Evolutionary conservation across 116 monocot genomes (phyloP), one percentile per base, ranked within the genome.

Genomic region (Phalaenopsis hybrid): DNA sequence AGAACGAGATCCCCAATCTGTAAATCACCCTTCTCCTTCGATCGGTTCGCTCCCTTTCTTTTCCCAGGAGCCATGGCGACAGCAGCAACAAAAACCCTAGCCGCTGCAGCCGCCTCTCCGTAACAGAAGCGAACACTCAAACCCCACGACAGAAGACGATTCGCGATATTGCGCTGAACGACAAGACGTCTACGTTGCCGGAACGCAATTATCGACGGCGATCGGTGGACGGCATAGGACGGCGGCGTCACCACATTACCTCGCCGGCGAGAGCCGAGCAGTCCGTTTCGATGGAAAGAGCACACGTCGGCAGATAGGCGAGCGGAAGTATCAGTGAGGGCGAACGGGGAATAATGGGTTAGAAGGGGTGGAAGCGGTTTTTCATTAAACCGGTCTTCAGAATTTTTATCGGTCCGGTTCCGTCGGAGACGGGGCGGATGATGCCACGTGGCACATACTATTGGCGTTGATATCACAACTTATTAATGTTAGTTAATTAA

Each of bases 1-100:
- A 97, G 89, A 46, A 97, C 97, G 48, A 97, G 86, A 88, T 94
- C 94, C 18, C 96, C 96, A 13, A 94, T 80, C 70, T 85, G 81
- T 75, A 92, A 81, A 81, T 90, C 79, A 21, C 79, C 84, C 83
- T 79, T 87, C 74, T 72, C 88, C 90, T 93, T 92, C 34, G 79
- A 80, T 75, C 83, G 75, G 44, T 89, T 90, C 51, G 78, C 88
- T 8, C 78, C 88, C 78, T 74, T 91, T 75, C 76, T 88, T 67
- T 91, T 86, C 79, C 63, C 84, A 44, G 92, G 90, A 58, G 93
- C 80, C 91, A 96, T 93, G 63, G 83, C 23, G n/a, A 18, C 1
- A 45, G 46, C 16, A n/a, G 46, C 33, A 58, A 6, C 13, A 52
- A 31, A 86, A 92, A 87, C 85, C 87, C 88, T 82, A 87, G 84